phyloP scores from a whole-genome alignment of 192 early-diverging fungal genomes.

The Podila horticola region DNA sequence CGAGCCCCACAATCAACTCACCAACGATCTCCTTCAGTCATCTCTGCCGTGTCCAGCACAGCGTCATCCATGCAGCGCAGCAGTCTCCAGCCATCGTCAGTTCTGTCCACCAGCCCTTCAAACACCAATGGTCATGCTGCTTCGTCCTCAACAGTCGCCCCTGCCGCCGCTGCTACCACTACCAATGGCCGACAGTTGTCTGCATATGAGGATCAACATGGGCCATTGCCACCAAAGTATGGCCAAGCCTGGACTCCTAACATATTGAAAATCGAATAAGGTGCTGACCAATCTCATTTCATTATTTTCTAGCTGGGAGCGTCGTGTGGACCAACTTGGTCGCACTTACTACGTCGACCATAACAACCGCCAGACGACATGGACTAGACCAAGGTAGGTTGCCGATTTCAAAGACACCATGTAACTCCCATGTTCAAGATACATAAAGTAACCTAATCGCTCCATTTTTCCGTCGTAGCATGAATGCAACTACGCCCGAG shows the following conservation, averaged over 20 bases:
- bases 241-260: neutral
- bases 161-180: conserved; percentile 3
- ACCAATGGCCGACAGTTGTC: conserved; percentile 45
- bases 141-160: conserved; percentile 5
- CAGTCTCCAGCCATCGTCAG: neutral
- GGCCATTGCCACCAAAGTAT: conserved; percentile 60
- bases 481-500: conserved; percentile 44
- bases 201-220: conserved; percentile 68
- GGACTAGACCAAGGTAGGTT: conserved; percentile 70
- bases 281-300: neutral
- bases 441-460: neutral
- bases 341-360: conserved; percentile 99
- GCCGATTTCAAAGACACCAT: conserved; percentile 5
- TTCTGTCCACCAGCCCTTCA: conserved; percentile 24
- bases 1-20: conserved; percentile 30
- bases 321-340: conserved; percentile 91
- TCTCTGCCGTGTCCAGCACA: conserved; percentile 54
- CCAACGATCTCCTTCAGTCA: conserved; percentile 48
- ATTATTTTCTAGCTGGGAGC: conserved; percentile 84
- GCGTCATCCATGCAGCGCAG: conserved; percentile 36
- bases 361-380: conserved; percentile 95
- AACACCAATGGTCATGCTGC: conserved; percentile 34
- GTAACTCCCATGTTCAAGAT: neutral
- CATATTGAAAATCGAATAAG: no score
- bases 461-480: conserved; percentile 10